Conservation (phyloP, 2,329 filamentous ascomycete genomes). For the Zymoseptoria brevis region DNA sequence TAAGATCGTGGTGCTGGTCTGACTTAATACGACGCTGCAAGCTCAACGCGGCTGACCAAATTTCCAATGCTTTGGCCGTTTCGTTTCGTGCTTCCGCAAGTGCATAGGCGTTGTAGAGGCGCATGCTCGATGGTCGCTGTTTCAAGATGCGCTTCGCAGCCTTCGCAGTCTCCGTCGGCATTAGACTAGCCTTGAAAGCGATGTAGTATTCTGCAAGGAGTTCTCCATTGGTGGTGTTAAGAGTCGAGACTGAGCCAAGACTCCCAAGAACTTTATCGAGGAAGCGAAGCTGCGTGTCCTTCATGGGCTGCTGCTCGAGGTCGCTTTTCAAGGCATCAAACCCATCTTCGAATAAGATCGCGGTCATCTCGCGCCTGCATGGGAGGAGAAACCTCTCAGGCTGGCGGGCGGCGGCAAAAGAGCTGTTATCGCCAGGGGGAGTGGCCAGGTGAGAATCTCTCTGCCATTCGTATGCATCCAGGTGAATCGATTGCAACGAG, state of each 20-base stretch:
- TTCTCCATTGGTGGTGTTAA: conserved; percentile 35
- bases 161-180: conserved; percentile 52
- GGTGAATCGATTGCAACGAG: conserved; percentile 40
- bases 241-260: conserved; percentile 46
- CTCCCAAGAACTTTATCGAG: conserved; percentile 41
- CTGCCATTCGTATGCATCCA: conserved; percentile 8
- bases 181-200: conserved; percentile 54
- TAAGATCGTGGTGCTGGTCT: conserved; percentile 29
- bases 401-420: background rate
- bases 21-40: conserved; percentile 42
- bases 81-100: conserved; percentile 52
- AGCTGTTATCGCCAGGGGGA: background rate
- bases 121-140: conserved; percentile 52
- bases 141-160: conserved; percentile 68
- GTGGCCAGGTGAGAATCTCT: conserved; percentile 8
- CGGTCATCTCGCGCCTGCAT: conserved; percentile 9
- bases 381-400: background rate
- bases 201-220: conserved; percentile 61
- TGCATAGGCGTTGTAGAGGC: conserved; percentile 73
- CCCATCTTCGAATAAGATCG: conserved; percentile 6
- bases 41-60: conserved; percentile 60
- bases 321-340: conserved; percentile 1
- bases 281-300: conserved; percentile 16
- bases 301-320: background rate
- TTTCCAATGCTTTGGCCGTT: conserved; percentile 50